Base-by-base conservation (phyloP, 2,329 filamentous ascomycete species). In the Colletotrichum echinochloae region DNA sequence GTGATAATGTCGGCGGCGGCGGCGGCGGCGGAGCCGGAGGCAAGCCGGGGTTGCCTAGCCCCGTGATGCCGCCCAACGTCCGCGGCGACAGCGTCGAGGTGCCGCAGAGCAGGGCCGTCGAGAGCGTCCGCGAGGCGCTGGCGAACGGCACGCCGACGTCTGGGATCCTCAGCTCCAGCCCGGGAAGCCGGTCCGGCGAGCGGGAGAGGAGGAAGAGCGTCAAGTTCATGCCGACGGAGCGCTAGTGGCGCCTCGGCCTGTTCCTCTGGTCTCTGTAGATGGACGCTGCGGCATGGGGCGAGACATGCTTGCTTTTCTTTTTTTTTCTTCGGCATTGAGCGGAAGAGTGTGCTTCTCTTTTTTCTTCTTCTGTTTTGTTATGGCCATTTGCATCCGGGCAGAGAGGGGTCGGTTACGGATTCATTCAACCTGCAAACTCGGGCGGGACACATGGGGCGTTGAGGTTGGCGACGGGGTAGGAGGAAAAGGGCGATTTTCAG, bases 201-300 rank as follows among this genome's bases (percentile, higher is more conserved):
- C 78, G 87, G 68, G 89, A 90, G 76, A 82, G 88, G 73, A 83
- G 88, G 76, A 90, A 90, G 83, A 90, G 88, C 73, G 89, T 91
- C 74, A 91, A 91, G 80, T 89, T 91, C 78, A 85, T 84, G 2
- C 82, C 81, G 52, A 81, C 83, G 12, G 83, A 81, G 41, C 65
- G 74, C 26, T 74, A 71, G 68, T 71, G 68, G 68, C 52, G 46
- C 35, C 8, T 63, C 52, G 57, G 23, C 8, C 30, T 39, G 1
- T 20, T 30, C 16, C 59, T 61, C 20, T n/a, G 64, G 16, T 62
- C 65, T 4, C 28, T 70, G 30, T 70, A 61, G 35, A 26, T 3
- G n/a, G 44, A 8, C 28, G 11, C 5, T 8, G 46, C 49, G 54
- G 51, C 37, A 65, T 55, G 28, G 57, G 16, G 6, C 18, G 14